phyloP scores from a whole-genome alignment of 768 basidiomycete species.

The Russula sp. region DNA sequence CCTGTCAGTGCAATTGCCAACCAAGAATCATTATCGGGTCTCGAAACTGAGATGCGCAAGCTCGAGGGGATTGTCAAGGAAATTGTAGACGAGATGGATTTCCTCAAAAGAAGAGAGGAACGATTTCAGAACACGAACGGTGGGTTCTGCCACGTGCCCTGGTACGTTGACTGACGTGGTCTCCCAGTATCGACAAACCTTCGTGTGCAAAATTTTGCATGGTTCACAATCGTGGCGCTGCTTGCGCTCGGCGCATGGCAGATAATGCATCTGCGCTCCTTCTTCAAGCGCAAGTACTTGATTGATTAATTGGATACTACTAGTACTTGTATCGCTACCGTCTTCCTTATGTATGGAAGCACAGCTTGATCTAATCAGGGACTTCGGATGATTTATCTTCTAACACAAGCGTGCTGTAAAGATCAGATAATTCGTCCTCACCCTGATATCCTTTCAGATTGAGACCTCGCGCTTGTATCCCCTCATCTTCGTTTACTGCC shows the following conservation, averaged over 20 bases:
- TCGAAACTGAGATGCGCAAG: conserved; percentile 98
- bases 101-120: conserved; percentile 86
- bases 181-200: conserved; percentile 77
- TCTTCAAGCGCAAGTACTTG: conserved; percentile 94
- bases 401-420: background rate
- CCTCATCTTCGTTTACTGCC: background rate
- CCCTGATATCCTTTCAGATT: background rate
- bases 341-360: conserved; percentile 5
- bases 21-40: conserved; percentile 89
- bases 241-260: conserved; percentile 87
- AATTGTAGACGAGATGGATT: conserved; percentile 87
- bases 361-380: background rate
- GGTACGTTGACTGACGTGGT: background rate
- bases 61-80: conserved; percentile 93
- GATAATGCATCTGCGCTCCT: conserved; percentile 86
- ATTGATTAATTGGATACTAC: conserved; percentile 46
- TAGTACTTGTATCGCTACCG: background rate
- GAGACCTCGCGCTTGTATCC: background rate
- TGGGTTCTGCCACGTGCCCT: conserved; percentile 34
- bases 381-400: background rate
- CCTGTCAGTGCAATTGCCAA: conserved; percentile 85
- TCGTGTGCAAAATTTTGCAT: conserved; percentile 89
- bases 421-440: background rate
- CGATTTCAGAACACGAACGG: conserved; percentile 84
- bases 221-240: conserved; percentile 77